phyloP scores from a whole-genome alignment of 805 yeast genomes.

The Danielozyma ontarioensis region DNA sequence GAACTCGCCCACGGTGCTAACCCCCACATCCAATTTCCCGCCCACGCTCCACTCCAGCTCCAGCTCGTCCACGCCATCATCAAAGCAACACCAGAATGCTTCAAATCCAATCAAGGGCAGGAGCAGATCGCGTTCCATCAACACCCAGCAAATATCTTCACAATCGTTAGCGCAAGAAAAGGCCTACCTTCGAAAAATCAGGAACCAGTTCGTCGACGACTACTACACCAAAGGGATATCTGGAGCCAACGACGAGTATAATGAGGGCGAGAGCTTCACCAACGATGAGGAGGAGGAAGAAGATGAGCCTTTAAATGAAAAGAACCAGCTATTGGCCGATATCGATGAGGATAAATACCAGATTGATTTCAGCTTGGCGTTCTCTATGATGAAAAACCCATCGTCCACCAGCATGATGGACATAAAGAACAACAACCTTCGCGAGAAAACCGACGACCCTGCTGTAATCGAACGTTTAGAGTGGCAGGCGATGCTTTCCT shows the following conservation, averaged over 20 bases:
- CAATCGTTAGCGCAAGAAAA: constrained; percentile 60
- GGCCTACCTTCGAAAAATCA: constrained; percentile 57
- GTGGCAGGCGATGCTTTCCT: constrained; percentile 92
- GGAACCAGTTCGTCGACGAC: constrained; percentile 60
- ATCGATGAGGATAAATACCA: constrained; percentile 42
- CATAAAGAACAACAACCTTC: constrained; percentile 29
- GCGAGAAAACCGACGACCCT: constrained; percentile 37
- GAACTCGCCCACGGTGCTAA: not conserved
- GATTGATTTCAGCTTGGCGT: constrained; percentile 41
- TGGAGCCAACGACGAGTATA: constrained; percentile 27
- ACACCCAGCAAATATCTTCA: too few species aligned
- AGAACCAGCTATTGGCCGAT: constrained; percentile 35
- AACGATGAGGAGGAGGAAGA: constrained; percentile 28
- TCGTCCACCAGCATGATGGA: constrained; percentile 16
- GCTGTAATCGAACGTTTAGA: constrained; percentile 72
- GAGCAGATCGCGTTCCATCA: not conserved
- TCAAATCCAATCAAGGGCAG: too few species aligned
- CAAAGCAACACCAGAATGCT: too few species aligned
- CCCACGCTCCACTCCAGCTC: not conserved
- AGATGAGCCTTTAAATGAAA: constrained; percentile 12
- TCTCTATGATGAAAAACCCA: constrained; percentile 25
- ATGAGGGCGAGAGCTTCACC: constrained; percentile 23
- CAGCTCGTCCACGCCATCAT: not conserved
- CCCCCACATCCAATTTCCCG: not conserved
- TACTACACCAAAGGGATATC: constrained; percentile 66